phyloP scores from a whole-genome alignment of 306 rosid genomes.

The Quercus gilva region DNA sequence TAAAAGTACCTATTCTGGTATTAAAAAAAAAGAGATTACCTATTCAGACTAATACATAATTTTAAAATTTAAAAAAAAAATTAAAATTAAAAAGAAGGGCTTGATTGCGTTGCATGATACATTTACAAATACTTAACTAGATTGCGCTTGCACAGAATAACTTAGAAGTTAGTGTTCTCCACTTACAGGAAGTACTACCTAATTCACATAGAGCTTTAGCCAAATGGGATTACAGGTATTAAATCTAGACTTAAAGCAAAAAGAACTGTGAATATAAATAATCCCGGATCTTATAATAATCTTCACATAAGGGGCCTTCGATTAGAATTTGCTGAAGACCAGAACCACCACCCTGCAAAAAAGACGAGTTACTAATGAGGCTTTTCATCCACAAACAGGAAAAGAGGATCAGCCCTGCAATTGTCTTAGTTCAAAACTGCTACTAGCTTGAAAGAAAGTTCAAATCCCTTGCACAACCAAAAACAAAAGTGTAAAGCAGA shows the following conservation, averaged over 20 bases:
- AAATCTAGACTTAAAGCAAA: constrained; percentile 50
- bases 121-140: background rate
- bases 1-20: too few species aligned
- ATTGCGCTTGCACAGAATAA: background rate
- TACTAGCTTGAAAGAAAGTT: background rate
- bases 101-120: background rate
- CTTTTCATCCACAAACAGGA: constrained; percentile 3
- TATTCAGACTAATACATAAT: too few species aligned
- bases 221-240: background rate
- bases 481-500: constrained; percentile 9
- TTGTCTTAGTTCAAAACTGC: background rate
- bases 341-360: constrained; percentile 76
- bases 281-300: constrained; percentile 80
- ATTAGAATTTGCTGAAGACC: constrained; percentile 88
- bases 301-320: constrained; percentile 90
- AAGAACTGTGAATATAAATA: constrained; percentile 79
- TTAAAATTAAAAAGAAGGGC: too few species aligned
- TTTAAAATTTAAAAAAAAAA: too few species aligned
- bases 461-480: constrained; percentile 12
- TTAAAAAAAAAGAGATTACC: too few species aligned
- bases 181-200: background rate
- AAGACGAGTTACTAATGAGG: constrained; percentile 6
- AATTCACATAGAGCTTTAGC: background rate
- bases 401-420: background rate
- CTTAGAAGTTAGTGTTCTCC: background rate